phyloP scores from a whole-genome alignment of 768 basidiomycete genomes.

The Jaapia argillacea region DNA sequence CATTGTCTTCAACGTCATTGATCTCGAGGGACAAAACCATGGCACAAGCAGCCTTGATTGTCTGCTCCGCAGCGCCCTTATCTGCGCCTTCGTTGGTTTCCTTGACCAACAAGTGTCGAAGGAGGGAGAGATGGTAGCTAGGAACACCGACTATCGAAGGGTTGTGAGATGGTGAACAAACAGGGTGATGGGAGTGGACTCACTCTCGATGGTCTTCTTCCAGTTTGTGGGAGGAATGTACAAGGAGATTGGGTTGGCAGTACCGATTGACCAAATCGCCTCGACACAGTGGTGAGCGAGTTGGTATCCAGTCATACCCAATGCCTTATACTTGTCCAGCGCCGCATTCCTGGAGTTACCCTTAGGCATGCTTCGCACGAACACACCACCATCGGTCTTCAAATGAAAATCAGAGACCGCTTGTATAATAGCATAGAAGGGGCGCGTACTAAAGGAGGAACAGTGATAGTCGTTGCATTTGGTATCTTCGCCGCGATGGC shows the following conservation, averaged over 20 bases:
- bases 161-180: neutral
- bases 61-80: conserved; percentile 1
- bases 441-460: conserved; percentile 4
- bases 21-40: neutral
- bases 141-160: conserved; percentile 2
- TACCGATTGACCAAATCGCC: conserved; percentile 4
- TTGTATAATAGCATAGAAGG: neutral
- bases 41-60: conserved; percentile 5
- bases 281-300: conserved; percentile 6
- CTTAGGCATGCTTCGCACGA: conserved; percentile 4
- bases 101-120: conserved; percentile 6
- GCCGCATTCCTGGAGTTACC: conserved; percentile 2
- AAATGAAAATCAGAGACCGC: neutral
- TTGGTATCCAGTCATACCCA: neutral
- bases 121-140: neutral
- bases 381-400: conserved; percentile 6
- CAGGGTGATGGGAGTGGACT: neutral
- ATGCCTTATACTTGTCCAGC: conserved; percentile 5
- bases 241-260: neutral
- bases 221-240: conserved; percentile 5
- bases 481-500: conserved; percentile 1
- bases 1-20: neutral
- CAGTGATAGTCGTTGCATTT: conserved; percentile 4
- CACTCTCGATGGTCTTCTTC: conserved; percentile 2
- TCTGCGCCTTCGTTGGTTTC: neutral